Evolutionary conservation across 148 eudicot genomes (phyloP), one percentile per base, ranked within the genome.

Genomic region (Mesembryanthemum crystallinum): DNA sequence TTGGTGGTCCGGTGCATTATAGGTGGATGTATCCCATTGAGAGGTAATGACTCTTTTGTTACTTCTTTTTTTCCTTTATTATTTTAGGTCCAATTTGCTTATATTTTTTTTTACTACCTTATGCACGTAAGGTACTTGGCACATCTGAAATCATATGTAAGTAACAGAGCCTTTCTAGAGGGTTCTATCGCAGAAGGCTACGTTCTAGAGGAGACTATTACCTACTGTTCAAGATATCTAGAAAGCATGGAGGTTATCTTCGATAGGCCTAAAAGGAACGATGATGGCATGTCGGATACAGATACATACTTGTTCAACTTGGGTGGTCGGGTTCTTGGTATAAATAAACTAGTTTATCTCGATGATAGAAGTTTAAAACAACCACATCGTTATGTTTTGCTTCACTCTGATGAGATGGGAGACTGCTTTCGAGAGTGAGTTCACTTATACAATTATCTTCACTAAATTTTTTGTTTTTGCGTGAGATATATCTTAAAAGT

Each of bases 11-110:
- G 0, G 35, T 54, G 18, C 45, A 54, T 8, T 78, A 72, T 10
- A 35, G 58, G 27, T 73, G 77, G 68, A 79, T 79, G 77, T 73
- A 79, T 73, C 65, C 67, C 8, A 60, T 73, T 73, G 52, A 57
- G 8, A 73, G 76, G 76, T 73, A 2, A 23, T 8, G 35, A 17
- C 13, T 8, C 25, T 3, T 7, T 27, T n/a, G n/a, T 14, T 14
- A n/a, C 5, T 30, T 29, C 3, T 49, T 49, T 49, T 49, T 9
- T 49, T 49, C n/a, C 18, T 9, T 1, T 49, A 11, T 9, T 10
- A 9, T 49, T 15, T 49, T 9, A 49, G 18, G 10, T 9, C 54
- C 2, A 4, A 11, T 49, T 9, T 49, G 2, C 18, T 49, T 10
- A 2, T 49, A 49, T 2, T 15, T 10, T 49, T 49, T 9, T 49